Base-by-base conservation (phyloP, 1,284 basidiomycete species). In the Meira nashicola region DNA sequence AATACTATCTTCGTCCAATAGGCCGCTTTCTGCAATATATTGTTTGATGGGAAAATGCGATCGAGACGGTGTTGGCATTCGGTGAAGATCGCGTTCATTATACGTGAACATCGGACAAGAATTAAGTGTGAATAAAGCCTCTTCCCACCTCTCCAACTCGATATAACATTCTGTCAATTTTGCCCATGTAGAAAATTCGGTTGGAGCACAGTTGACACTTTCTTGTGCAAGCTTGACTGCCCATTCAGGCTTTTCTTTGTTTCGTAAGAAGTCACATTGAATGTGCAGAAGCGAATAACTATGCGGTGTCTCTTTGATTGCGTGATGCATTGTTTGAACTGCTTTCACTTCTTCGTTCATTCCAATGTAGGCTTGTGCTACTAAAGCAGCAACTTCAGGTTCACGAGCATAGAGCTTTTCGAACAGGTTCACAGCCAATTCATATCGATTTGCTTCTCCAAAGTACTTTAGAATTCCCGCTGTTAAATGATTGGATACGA, bases 51-150 rank as follows among this genome's bases (percentile, higher is more conserved):
- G 95, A 7, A 97, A 82, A 78, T 95, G 91, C 12, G 92, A 86
- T 57, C 87, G 85, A 0, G 88, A 83, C 1, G 93, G 87, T 1
- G 88, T 84, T 6, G 96, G 86, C 80, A 86, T 87, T 7, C 92
- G 85, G 78, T 98, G 95, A 10, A 89, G 83, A 79, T 99, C 95
- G 15, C 93, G 87, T 57, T 95, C 94, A 77, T 96, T 96, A 82
- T 90, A 98, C 1, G 94, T 97, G 80, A 98, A 98, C 94, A 98
- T 98, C 0, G 94, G 94, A 81, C 95, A 98, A 40, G 94, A 97
- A 78, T 98, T 98, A 62, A 98, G 85, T 1, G 94, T 97, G 41
- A 97, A 83, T 12, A 98, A 82, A 0, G 94, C 92, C 33, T 69
- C 70, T 73, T 95, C 90, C 78, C 85, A 97, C 77, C 92, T 86